Evolutionary conservation across 139 green algal genomes (phyloP).

Genomic region (Bryopsis sp.): DNA sequence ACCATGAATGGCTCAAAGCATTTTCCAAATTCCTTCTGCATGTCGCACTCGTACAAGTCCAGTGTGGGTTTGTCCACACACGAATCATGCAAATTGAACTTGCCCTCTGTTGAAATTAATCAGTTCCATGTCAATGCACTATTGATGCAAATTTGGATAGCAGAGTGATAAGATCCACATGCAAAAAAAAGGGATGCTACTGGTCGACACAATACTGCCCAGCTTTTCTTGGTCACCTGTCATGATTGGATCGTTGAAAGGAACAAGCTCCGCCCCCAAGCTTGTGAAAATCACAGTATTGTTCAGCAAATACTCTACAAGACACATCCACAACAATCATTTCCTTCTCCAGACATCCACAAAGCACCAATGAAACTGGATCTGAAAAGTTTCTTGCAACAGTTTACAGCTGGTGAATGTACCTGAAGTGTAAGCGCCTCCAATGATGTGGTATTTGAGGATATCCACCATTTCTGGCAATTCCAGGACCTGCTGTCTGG

Average conservation of each 20-base stretch:
- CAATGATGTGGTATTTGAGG: conserved; percentile 54
- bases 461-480: conserved; percentile 53
- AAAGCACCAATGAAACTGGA: too few species aligned
- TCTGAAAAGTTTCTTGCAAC: too few species aligned
- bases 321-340: too few species aligned
- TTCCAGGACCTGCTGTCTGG: conserved; percentile 30
- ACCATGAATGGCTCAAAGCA: conserved; percentile 39
- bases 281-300: conserved; percentile 49
- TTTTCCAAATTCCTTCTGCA: conserved; percentile 31
- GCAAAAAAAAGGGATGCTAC: too few species aligned
- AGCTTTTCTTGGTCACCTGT: too few species aligned
- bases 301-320: conserved; percentile 46
- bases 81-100: conserved; percentile 41
- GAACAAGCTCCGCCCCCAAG: conserved; percentile 41
- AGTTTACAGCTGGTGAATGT: too few species aligned
- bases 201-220: too few species aligned
- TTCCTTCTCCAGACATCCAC: too few species aligned
- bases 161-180: too few species aligned
- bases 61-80: conserved; percentile 59
- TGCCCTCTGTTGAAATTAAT: background rate
- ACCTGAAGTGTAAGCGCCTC: conserved; percentile 38
- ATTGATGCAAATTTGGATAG: too few species aligned
- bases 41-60: conserved; percentile 15
- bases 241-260: conserved; percentile 35
- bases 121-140: too few species aligned